Percentiles rank a stretch among this genome's conserved stretches.
Conservation (phyloP, 768 basidiomycete genomes). For the Pleurotus tuber-regium region DNA sequence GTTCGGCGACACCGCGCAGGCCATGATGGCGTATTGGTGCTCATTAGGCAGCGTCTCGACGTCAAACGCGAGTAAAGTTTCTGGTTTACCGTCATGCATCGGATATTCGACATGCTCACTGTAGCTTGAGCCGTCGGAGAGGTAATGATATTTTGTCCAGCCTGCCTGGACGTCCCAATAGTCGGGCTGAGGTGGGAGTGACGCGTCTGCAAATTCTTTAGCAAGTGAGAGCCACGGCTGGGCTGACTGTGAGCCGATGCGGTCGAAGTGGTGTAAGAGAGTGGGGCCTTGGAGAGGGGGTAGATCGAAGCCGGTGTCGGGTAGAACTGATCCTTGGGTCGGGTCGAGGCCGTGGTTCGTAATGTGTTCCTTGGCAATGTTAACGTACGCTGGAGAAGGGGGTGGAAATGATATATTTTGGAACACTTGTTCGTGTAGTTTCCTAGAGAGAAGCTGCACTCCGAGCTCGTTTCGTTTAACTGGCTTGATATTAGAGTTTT, state of each 20-base stretch:
- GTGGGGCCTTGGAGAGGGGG: conserved; percentile 80
- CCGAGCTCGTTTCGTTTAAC: conserved; percentile 83
- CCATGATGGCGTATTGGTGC: conserved; percentile 82
- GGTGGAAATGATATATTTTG: conserved; percentile 60
- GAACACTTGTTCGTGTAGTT: conserved; percentile 84
- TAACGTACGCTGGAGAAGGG: conserved; percentile 58
- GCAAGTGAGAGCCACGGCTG: conserved; percentile 73
- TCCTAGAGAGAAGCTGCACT: conserved; percentile 87
- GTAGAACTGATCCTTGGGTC: conserved; percentile 75
- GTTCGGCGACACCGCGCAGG: conserved; percentile 76
- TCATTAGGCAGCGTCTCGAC: conserved; percentile 90
- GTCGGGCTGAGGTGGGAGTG: conserved; percentile 20
- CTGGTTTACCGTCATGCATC: conserved; percentile 57
- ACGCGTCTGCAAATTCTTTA: conserved; percentile 5
- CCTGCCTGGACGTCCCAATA: conserved; percentile 52
- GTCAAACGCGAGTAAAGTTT: conserved; percentile 84
- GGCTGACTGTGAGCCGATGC: conserved; percentile 64
- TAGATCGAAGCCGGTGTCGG: conserved; percentile 75
- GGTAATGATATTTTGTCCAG: conserved; percentile 84
- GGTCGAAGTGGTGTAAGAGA: conserved; percentile 87
- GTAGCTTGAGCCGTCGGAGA: conserved; percentile 73
- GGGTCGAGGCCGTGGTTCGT: conserved; percentile 79
- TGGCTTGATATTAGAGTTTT: conserved; percentile 18
- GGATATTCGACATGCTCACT: conserved; percentile 71
- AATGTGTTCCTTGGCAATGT: conserved; percentile 81